phyloP scores from a whole-genome alignment of 2,329 filamentous ascomycete genomes.

The Chaetomium globosum region DNA sequence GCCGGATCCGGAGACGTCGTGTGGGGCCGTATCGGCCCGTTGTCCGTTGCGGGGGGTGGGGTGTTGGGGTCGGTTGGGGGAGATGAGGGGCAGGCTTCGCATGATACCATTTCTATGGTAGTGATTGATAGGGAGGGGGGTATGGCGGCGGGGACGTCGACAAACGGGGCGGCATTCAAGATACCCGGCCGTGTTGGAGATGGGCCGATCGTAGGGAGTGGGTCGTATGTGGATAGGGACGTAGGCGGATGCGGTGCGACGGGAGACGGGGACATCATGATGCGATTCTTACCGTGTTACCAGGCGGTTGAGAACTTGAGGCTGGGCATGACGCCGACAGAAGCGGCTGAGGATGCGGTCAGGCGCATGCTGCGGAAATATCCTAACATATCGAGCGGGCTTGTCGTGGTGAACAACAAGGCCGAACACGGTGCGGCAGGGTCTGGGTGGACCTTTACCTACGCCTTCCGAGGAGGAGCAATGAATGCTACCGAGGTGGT shows the following conservation, averaged over 20 bases:
- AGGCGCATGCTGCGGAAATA: slow-evolving; percentile 53
- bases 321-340: slow-evolving; percentile 50
- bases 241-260: slow-evolving; percentile 60
- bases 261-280: slow-evolving; percentile 61
- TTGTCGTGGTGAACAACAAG: slow-evolving; percentile 54
- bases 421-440: slow-evolving; percentile 56
- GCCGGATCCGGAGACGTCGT: slow-evolving; percentile 48
- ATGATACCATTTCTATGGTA: slow-evolving; percentile 60
- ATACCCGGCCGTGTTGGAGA: slow-evolving; percentile 59
- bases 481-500: slow-evolving; percentile 54
- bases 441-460: slow-evolving; percentile 59
- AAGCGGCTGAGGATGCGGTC: slow-evolving; percentile 56
- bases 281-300: slow-evolving; percentile 60
- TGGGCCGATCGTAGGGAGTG: slow-evolving; percentile 57
- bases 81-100: slow-evolving; percentile 41
- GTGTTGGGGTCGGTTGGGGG: neutral
- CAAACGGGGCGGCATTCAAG: slow-evolving; percentile 58
- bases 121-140: slow-evolving; percentile 47
- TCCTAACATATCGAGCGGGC: slow-evolving; percentile 50
- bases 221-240: slow-evolving; percentile 58
- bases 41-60: slow-evolving; percentile 28
- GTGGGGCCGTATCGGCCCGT: slow-evolving; percentile 55
- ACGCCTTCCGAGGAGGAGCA: slow-evolving; percentile 51
- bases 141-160: slow-evolving; percentile 60
- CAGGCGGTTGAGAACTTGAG: slow-evolving; percentile 59